Base-by-base conservation (phyloP, 2,329 filamentous ascomycete species). In the Emmonsiellopsis sp. region DNA sequence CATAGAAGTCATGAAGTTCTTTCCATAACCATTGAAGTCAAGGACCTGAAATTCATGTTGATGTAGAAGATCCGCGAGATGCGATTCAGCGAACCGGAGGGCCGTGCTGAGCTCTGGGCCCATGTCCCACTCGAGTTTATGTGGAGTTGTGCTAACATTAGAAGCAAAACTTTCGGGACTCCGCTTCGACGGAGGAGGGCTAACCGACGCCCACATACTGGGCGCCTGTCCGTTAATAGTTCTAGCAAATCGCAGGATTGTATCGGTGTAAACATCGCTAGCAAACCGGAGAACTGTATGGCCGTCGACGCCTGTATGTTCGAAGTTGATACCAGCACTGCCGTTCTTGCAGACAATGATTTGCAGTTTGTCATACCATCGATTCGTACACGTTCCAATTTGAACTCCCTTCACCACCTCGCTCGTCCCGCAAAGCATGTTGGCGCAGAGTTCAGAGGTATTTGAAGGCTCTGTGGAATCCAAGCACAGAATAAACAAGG, bases 341-440 rank as follows among this genome's bases (percentile, higher is more conserved):
- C 93, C 93, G 71, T 97, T 98, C 74, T 95, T 95, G 78, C 93
- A 97, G 50, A 98, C 93, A 52, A 98, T 97, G 58, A 98, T 96
- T 67, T 98, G 93, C 47, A 98, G 78, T 75, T 98, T 98, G 73
- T 98, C 93, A 66, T 98, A 98, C 93, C 93, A 98, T 57, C 93
- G 80, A 70, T 98, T 98, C 11, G 92, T 96, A 73, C 93, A 98
- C 1, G 93, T 97, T 32, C 93, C 93, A 44, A 96, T 90, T 71
- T 98, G 93, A 1, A 98, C 88, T 4, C 93, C 93, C 66, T 86
- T 87, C 64, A 95, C 87, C 10, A 97, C 85, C 65, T 93, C 85
- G 62, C 86, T 95, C 0, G 90, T 95, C 44, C 93, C 93, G 65
- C 93, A 97, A 10, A 98, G 86, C 92, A 98, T 97, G 70, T 97